Conservation (phyloP, 371 early-diverging fungal genomes). For the Mortierella sp. region DNA sequence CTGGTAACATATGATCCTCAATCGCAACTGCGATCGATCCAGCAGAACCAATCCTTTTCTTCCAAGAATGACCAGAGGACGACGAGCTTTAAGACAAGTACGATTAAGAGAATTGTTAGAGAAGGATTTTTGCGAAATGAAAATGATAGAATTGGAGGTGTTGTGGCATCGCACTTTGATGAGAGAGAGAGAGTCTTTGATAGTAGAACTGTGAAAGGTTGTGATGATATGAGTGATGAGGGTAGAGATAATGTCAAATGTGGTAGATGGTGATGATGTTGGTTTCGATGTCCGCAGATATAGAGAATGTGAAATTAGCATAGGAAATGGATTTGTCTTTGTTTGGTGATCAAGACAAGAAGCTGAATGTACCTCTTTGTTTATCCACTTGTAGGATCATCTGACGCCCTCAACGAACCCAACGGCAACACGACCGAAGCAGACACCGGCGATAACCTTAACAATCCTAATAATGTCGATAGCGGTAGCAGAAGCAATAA, state of each 20-base stretch:
- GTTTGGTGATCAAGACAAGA: conserved; percentile 45
- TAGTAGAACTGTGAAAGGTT: background rate
- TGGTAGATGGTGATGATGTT: background rate
- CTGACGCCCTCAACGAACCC: conserved; percentile 25
- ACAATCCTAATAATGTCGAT: background rate
- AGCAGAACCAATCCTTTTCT: background rate
- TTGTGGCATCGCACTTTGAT: conserved; percentile 30
- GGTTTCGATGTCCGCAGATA: background rate
- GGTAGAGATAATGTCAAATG: conserved; percentile 1
- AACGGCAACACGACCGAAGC: background rate
- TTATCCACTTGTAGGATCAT: conserved; percentile 51
- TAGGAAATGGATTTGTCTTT: conserved; percentile 37
- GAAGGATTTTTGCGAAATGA: background rate
- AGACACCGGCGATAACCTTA: conserved; percentile 2
- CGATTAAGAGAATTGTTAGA: background rate
- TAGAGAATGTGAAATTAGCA: background rate
- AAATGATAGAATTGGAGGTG: conserved; percentile 13
- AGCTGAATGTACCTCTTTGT: conserved; percentile 39
- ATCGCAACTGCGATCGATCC: background rate
- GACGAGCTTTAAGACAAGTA: conserved; percentile 17
- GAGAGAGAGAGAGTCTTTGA: conserved; percentile 14
- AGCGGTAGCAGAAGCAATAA: background rate
- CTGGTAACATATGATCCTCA: conserved; percentile 18
- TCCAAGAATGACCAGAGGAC: background rate
- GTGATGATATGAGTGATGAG: background rate